Conservation (phyloP, 208 protist species). For the Wallacemonas sp. region DNA sequence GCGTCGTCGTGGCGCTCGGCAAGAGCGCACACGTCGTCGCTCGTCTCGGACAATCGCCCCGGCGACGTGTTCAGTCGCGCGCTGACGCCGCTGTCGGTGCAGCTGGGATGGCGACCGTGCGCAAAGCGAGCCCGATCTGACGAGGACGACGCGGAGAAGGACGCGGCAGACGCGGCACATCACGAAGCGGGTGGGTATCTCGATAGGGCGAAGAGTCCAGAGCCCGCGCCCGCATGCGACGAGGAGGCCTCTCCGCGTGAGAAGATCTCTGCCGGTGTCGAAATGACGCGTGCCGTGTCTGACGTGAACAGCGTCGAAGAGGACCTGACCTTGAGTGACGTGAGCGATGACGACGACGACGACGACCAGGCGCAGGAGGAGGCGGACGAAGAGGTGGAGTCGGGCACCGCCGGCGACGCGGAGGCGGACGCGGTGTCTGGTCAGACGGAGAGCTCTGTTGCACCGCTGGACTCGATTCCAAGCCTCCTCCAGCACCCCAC, state of each 20-base stretch:
- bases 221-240: too few relatives aligned
- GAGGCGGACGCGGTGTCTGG: background rate
- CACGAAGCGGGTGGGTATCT: background rate
- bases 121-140: background rate
- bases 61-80: background rate
- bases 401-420: background rate
- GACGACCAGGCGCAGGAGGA: background rate
- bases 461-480: conserved; percentile 12
- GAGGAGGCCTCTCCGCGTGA: background rate
- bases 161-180: background rate
- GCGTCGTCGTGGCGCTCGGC: too few relatives aligned
- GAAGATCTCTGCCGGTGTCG: background rate
- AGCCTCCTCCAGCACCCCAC: conserved; percentile 25
- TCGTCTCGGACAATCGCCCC: background rate
- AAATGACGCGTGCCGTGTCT: background rate
- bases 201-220: background rate
- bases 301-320: background rate
- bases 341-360: background rate
- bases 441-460: background rate
- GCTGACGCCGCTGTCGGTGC: background rate
- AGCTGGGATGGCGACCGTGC: background rate
- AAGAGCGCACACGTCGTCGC: too few relatives aligned
- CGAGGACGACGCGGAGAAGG: background rate
- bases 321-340: conserved; percentile 2
- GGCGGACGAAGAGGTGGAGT: background rate